Conservation (phyloP, 768 basidiomycete genomes). For the Amanita thiersii region DNA sequence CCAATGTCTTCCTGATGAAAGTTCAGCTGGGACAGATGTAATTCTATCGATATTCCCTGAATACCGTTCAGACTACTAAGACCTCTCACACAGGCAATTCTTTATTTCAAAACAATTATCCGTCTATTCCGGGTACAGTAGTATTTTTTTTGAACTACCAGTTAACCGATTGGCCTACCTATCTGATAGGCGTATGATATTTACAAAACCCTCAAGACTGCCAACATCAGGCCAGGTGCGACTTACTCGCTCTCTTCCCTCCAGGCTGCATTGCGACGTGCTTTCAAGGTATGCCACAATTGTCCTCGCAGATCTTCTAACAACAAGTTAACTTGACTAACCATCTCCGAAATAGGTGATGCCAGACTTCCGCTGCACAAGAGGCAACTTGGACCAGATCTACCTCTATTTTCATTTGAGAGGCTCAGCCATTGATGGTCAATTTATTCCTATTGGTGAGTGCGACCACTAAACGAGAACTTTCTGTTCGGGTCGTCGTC, state of each 20-base stretch:
- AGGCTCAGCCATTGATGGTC: constrained; percentile 50
- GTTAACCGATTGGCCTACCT: neutral
- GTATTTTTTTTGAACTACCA: neutral
- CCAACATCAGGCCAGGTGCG: neutral
- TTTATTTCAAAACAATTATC: constrained; percentile 39
- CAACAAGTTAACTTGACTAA: neutral
- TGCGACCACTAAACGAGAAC: too few species aligned
- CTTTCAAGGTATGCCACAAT: neutral
- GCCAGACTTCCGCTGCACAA: constrained; percentile 40
- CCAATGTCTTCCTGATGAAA: constrained; percentile 44
- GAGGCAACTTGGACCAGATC: constrained; percentile 29
- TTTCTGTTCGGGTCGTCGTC: too few species aligned
- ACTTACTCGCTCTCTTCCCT: neutral
- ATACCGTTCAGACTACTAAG: neutral
- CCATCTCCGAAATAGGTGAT: constrained; percentile 28
- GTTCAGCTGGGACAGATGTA: constrained; percentile 46
- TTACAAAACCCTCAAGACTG: neutral
- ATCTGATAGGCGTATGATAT: neutral
- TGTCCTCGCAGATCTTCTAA: neutral
- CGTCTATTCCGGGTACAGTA: constrained; percentile 3
- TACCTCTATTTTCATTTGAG: constrained; percentile 48
- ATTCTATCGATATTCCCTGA: constrained; percentile 1
- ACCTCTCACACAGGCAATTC: constrained; percentile 40
- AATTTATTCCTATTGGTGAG: constrained; percentile 42
- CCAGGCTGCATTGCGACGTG: neutral